Base-by-base conservation (phyloP, 108 stramenopile species). In the Cyclotella kingstonii region DNA sequence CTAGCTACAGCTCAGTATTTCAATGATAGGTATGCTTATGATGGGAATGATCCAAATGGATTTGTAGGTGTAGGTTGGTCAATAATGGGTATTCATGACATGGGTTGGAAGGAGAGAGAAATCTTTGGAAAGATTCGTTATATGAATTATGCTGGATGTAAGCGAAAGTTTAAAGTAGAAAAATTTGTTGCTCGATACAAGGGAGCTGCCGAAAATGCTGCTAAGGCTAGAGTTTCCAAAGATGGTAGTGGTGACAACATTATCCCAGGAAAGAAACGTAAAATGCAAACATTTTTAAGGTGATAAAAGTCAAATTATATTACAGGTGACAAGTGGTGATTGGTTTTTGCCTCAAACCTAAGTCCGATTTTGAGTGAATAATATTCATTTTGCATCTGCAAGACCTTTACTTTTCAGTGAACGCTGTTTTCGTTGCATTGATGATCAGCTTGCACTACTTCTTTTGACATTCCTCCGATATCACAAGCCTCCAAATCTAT, bases 121-220 rank as follows among this genome's bases (percentile, higher is more conserved):
- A 62, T 99, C 30, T 98, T 98, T 79, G 97, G 99, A 11, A 99
- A 99, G 77, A 97, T 98, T 56, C 75, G 91, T 31, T 93, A 81
- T 65, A 99, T 99, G 99, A 98, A 98, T 74, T 98, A 97, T 78
- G 80, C 81, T 31, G 97, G 97, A 33, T 97, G 95, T 57, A 87
- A 91, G 59, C 84, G 95, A 33, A 98, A 98, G 64, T 98, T 98
- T 67, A 91, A 96, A 52, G 84, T 98, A 6, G 77, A 68, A 3
- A 54, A 78, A n/a, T 95, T 93, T 67, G 92, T 93, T 1, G 63
- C 62, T 5, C 65, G 73, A 62, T 95, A 93, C 62, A 51, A 64
- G 31, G 83, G 78, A 1, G 86, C 88, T 1, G 83, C 81, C 8
- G 75, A 78, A 52, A 89, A 89, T 70, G 91, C 91, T 1, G 61